These are phyloP conservation scores for Ustilago nuda DNA, from an alignment of 1,284 basidiomycete species.

Conservation along the genomic window DNA sequence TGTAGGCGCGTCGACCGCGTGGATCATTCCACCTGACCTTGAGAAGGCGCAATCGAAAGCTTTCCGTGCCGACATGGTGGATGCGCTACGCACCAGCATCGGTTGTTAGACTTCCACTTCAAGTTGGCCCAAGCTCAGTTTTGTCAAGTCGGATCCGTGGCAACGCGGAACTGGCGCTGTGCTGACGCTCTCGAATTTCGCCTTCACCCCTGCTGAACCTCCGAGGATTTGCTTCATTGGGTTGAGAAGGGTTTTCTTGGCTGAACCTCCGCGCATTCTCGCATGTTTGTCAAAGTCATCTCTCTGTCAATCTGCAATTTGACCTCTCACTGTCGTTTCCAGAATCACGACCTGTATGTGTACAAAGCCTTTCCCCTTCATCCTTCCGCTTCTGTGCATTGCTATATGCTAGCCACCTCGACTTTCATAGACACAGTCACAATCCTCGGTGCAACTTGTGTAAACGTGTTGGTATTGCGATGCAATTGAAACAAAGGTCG, in stretches of 20 bases:
- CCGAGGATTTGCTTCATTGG: too few relatives aligned
- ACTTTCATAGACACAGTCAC: background rate
- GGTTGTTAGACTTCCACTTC: too few relatives aligned
- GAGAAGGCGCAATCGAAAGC: constrained; percentile 24
- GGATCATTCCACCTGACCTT: constrained; percentile 19
- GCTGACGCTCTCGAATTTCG: too few relatives aligned
- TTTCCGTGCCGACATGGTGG: constrained; percentile 38
- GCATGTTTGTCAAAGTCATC: background rate
- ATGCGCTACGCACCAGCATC: constrained; percentile 33
- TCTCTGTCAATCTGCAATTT: background rate
- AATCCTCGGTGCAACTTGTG: background rate
- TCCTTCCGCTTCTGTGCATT: background rate
- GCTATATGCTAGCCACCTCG: background rate
- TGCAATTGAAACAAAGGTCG: background rate
- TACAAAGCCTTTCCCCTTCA: background rate
- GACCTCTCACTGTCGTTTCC: background rate
- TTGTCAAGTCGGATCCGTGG: too few relatives aligned
- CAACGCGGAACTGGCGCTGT: too few relatives aligned
- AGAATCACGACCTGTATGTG: background rate
- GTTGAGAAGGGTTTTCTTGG: too few relatives aligned
- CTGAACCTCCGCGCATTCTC: too few relatives aligned
- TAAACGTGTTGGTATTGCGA: background rate
- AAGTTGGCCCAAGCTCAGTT: too few relatives aligned
- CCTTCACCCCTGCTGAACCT: too few relatives aligned
- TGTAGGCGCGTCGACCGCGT: background rate